Conservation (phyloP, 2,329 filamentous ascomycete genomes). For the Clarireedia homoeocarpa region DNA sequence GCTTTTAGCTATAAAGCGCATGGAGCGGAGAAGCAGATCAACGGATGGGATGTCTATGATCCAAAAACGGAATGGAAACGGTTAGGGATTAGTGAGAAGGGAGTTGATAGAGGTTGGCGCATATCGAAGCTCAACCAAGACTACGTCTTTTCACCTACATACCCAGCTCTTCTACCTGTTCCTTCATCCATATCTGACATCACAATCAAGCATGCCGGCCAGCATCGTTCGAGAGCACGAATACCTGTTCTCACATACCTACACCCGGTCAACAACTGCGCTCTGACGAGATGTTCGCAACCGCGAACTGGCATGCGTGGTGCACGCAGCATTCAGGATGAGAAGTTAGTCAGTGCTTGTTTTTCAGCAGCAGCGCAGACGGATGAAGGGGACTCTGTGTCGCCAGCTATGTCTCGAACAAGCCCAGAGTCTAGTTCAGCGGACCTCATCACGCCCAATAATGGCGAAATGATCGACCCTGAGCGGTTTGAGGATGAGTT, state of each 20-base stretch:
- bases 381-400: conserved; percentile 21
- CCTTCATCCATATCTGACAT: conserved; percentile 93
- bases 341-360: conserved; percentile 85
- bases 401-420: conserved; percentile 24
- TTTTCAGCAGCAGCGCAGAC: conserved; percentile 55
- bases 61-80: conserved; percentile 76
- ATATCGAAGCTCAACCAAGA: conserved; percentile 85
- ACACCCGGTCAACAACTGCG: conserved; percentile 95
- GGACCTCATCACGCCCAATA: conserved; percentile 32
- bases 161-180: conserved; percentile 77
- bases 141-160: conserved; percentile 87
- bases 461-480: conserved; percentile 47
- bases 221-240: conserved; percentile 79
- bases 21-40: conserved; percentile 62
- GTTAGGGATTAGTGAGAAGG: conserved; percentile 78
- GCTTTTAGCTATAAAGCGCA: conserved; percentile 80
- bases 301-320: conserved; percentile 78
- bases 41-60: conserved; percentile 82
- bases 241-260: conserved; percentile 89
- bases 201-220: conserved; percentile 84
- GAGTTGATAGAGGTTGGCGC: conserved; percentile 60
- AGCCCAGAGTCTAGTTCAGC: conserved; percentile 44
- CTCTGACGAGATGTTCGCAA: conserved; percentile 90
- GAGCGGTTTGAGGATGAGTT: conserved; percentile 65
- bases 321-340: conserved; percentile 91